phyloP scores from a whole-genome alignment of 176 grass and related monocot genomes.

The Triticum aestivum region IWGSC_CS_RefSeq_v2.1 NC_057813.1:106838361-106838860 shows the following conservation, averaged over 20 bases:
- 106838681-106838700: neutral
- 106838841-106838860: neutral
- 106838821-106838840: constrained; percentile 16
- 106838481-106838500: neutral
- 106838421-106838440: constrained; percentile 14
- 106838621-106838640: constrained; percentile 10
- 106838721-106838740: neutral
- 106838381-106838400: neutral
- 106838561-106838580: neutral
- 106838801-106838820: neutral
- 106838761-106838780: neutral
- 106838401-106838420: neutral
- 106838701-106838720: neutral
- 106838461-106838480: neutral
- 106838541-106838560: neutral
- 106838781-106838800: neutral
- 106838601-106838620: constrained; percentile 15
- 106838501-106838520: neutral
- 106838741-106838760: neutral
- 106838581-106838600: constrained; percentile 11
- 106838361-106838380: neutral
- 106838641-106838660: constrained; percentile 2
- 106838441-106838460: neutral
- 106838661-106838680: constrained; percentile 13
- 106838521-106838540: neutral